Base-by-base conservation (phyloP, 257 asterid genomes). In the Solanum pimpinellifolium region DNA sequence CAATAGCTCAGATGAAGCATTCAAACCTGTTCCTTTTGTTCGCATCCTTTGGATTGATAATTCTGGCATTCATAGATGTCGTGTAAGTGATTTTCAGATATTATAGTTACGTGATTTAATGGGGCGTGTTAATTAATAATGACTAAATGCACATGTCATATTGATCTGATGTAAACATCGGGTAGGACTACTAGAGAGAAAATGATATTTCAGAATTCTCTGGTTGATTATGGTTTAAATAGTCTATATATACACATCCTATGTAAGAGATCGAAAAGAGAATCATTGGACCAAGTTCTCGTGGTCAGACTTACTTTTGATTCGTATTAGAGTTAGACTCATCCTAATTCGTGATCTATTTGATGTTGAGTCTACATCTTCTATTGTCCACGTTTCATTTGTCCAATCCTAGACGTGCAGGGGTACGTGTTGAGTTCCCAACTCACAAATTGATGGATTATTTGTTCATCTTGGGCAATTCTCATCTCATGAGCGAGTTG, bases 11-110 rank as follows among this genome's bases (percentile, higher is more conserved):
- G 56, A 75, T 39, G 59, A 75, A 75, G 35, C 83, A 12, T 41
- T 75, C 10, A 75, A 75, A 49, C 21, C 35, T 49, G 85, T 89
- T 89, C 87, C 89, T 56, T 92, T 93, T 90, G 98, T 95, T 83
- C 98, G 98, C 87, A 70, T 96, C 80, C 88, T 96, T 83, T 96
- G 99, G 98, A 87, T 93, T 81, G 99, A 96, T 91, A 88, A 93
- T 88, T 95, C 98, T 87, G 99, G 99, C 85, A 98, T 95, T 89
- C 97, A 92, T 49, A 93, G 98, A 87, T 95, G 99, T 49, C 98
- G 98, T 60, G 99, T 95, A 94, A 92, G 98, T 60, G 33, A 15
- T 35, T 20, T 62, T 62, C 4, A 62, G 29, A 62, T 56, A 56
- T 20, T 6, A 52, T 18, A 18, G n/a, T 16, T 52, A 52, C n/a